Evolutionary conservation across 2,329 filamentous ascomycete species (phyloP).

Genomic region (Fusarium pininemorale): DNA sequence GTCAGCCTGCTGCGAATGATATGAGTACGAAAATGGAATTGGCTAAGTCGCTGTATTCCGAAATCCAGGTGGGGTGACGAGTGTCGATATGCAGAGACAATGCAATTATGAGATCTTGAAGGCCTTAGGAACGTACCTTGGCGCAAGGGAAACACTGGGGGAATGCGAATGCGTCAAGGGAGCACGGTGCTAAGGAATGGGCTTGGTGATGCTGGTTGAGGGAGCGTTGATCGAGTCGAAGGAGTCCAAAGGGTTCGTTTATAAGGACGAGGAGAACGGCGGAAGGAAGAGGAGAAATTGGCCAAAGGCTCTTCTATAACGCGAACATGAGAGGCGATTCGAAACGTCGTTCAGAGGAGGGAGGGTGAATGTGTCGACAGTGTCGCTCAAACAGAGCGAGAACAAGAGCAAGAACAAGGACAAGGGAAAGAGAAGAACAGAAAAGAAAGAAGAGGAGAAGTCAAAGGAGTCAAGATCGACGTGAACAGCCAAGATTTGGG

Average conservation of each 20-base stretch:
- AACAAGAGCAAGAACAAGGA: not conserved
- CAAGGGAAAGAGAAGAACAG: constrained; percentile 1
- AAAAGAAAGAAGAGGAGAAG: constrained; percentile 28
- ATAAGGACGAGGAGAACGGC: constrained; percentile 20
- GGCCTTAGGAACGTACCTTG: constrained; percentile 32
- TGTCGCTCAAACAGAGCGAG: constrained; percentile 36
- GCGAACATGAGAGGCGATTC: constrained; percentile 44
- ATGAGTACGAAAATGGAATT: constrained; percentile 11
- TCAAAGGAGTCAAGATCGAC: constrained; percentile 36
- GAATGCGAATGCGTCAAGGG: constrained; percentile 23
- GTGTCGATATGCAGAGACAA: constrained; percentile 4
- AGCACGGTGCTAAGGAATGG: constrained; percentile 18
- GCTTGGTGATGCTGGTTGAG: constrained; percentile 25
- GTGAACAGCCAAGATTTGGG: constrained; percentile 28
- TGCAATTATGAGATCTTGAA: not conserved
- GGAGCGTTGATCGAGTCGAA: constrained; percentile 24
- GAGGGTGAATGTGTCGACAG: constrained; percentile 4
- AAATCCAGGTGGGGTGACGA: constrained; percentile 32
- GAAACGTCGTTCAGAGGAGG: not conserved
- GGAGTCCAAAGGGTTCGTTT: constrained; percentile 13
- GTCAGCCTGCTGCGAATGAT: constrained; percentile 18
- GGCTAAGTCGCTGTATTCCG: constrained; percentile 1
- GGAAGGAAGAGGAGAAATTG: constrained; percentile 28
- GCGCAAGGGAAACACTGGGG: constrained; percentile 13
- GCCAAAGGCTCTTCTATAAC: constrained; percentile 49